These are phyloP conservation scores for Xanthoceras sorbifolium DNA, from an alignment of 345 rosid species.

Conservation along the genomic window DNA sequence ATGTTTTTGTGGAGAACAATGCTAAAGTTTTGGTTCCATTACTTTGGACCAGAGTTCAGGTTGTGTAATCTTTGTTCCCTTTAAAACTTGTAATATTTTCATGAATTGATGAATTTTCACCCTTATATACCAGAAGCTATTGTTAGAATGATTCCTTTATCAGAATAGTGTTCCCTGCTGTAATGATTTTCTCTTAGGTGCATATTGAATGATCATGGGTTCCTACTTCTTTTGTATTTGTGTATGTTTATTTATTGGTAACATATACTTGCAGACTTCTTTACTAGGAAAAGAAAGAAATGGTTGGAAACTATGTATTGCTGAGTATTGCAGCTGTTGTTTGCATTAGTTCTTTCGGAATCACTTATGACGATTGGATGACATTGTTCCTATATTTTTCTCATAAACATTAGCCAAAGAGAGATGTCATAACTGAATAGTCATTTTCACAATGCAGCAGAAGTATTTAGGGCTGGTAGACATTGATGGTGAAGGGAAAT, in stretches of 20 bases:
- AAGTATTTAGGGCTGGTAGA: neutral
- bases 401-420: neutral
- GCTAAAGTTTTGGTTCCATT: constrained; percentile 95
- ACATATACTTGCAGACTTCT: neutral
- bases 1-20: constrained; percentile 86
- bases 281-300: neutral
- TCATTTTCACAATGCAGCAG: neutral
- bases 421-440: neutral
- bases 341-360: neutral
- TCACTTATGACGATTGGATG: neutral
- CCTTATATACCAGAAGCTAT: neutral
- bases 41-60: constrained; percentile 99
- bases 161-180: constrained; percentile 1
- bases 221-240: neutral
- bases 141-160: neutral
- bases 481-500: neutral
- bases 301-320: neutral
- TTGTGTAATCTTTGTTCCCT: constrained; percentile 29
- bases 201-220: constrained; percentile 2
- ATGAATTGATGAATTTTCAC: constrained; percentile 7
- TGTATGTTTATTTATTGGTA: constrained; percentile 12
- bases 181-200: constrained; percentile 3
- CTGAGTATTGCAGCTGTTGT: neutral
- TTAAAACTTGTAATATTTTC: constrained; percentile 10
- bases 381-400: neutral